Evolutionary conservation across 2,329 filamentous ascomycete genomes (phyloP).

Genomic region (Fusarium torreyae): DNA sequence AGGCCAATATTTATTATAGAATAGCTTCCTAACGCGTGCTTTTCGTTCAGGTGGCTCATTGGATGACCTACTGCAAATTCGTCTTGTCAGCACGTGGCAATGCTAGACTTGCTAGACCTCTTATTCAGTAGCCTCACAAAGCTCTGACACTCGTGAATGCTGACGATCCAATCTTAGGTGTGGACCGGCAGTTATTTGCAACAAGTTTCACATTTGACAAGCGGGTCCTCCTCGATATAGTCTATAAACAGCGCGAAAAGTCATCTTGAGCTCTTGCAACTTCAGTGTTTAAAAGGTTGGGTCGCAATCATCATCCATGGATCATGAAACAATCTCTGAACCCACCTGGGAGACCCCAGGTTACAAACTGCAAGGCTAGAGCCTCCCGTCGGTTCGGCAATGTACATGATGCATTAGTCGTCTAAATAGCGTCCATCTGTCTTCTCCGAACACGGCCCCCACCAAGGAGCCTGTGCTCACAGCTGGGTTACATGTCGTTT

Average conservation of each 20-base stretch:
- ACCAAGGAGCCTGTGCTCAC: neutral
- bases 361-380: conserved; percentile 18
- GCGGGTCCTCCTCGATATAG: neutral
- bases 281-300: too few relatives aligned
- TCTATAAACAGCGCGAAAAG: neutral
- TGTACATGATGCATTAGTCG: conserved; percentile 11
- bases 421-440: conserved; percentile 3
- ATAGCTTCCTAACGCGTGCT: neutral
- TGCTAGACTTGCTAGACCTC: conserved; percentile 1
- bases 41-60: neutral
- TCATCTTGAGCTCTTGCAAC: too few relatives aligned
- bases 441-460: neutral
- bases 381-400: conserved; percentile 23
- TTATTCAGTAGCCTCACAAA: neutral
- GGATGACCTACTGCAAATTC: neutral
- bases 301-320: neutral
- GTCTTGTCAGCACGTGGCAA: conserved; percentile 19
- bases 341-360: neutral
- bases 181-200: neutral
- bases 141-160: neutral
- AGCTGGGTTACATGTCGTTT: too few relatives aligned
- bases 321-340: neutral
- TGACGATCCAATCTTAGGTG: neutral
- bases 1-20: neutral
- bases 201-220: neutral